Evolutionary conservation across 2,329 filamentous ascomycete genomes (phyloP).

Genomic region (Phaeosphaeria sp.): DNA sequence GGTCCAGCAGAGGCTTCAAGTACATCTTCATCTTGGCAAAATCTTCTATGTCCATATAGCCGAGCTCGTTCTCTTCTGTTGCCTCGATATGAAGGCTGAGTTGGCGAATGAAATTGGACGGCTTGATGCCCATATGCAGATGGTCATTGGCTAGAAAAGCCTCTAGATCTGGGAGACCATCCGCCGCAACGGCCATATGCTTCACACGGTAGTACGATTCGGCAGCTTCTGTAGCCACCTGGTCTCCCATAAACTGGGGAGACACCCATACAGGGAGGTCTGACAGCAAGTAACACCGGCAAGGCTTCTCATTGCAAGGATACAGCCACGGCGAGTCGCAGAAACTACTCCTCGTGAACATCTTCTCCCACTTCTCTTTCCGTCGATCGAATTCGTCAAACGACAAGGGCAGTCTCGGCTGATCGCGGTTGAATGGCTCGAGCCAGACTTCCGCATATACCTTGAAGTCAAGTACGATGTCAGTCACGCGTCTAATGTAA

Average conservation of each 20-base stretch:
- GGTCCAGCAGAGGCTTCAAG: neutral
- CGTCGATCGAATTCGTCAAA: neutral
- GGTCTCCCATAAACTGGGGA: neutral
- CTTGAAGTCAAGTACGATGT: neutral
- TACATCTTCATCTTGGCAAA: neutral
- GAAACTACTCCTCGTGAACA: neutral
- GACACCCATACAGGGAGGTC: neutral
- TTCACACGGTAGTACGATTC: neutral
- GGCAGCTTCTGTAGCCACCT: slow-evolving; percentile 2
- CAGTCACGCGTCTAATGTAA: neutral
- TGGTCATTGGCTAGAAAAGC: slow-evolving; percentile 2
- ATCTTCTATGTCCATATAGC: neutral
- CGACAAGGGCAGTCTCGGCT: neutral
- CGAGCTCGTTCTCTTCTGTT: neutral
- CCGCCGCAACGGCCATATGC: neutral
- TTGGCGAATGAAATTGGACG: neutral
- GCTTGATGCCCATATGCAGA: slow-evolving; percentile 2
- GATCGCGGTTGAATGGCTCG: neutral
- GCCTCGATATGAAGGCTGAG: neutral
- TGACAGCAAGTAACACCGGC: neutral
- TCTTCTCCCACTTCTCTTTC: neutral
- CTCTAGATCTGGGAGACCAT: neutral
- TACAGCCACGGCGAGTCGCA: neutral
- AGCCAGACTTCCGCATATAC: neutral
- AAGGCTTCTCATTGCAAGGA: neutral